Base-by-base conservation (phyloP, 2,329 filamentous ascomycete genomes). In the Hymenoscyphus fructigenus region DNA sequence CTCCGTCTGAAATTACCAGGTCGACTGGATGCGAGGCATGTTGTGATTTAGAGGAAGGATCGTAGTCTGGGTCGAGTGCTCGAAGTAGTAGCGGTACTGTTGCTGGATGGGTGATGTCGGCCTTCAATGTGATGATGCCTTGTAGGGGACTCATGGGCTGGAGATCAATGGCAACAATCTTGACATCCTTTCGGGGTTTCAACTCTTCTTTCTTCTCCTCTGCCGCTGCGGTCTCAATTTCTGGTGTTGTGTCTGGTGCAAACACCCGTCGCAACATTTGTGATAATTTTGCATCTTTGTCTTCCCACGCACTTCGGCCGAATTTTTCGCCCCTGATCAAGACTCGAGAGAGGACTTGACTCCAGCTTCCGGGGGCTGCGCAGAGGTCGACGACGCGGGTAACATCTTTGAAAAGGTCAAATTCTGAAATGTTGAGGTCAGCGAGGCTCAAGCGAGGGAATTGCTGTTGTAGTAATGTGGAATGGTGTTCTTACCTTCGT, bases 71-170 rank as follows among this genome's bases (percentile, higher is more conserved):
- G 72, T 97, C 93, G 26, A 99, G 83, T 0, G 94, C 93, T 68
- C 88, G 87, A 28, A 98, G 85, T 23, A 99, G 85, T 3, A 97
- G 85, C 7, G 94, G 93, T 36, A 98, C 92, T 0, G 95, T 99
- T 3, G 93, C 93, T 0, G 95, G 94, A 77, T 99, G 95, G 9
- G 95, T 99, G 72, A 99, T 99, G 76, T 99, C 95, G 59, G 95
- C 95, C 74, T 93, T 90, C 15, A 99, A 84, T 12, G 91, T 97
- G 41, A 90, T 91, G 76, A 99, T 97, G 66, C 95, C 95, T 29
- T 95, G 91, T 4, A 99, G 84, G 5, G 94, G 92, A 67, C 91
- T 92, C 85, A 99, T 99, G 47, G 95, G 95, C 76, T 99, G 95
- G 41, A 99, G 81, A 74, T 99, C 95, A 65, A 99, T 96, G 0